Conservation (phyloP, 129 eudicot species). For the Pseudognaphalium luteoalbum region DNA sequence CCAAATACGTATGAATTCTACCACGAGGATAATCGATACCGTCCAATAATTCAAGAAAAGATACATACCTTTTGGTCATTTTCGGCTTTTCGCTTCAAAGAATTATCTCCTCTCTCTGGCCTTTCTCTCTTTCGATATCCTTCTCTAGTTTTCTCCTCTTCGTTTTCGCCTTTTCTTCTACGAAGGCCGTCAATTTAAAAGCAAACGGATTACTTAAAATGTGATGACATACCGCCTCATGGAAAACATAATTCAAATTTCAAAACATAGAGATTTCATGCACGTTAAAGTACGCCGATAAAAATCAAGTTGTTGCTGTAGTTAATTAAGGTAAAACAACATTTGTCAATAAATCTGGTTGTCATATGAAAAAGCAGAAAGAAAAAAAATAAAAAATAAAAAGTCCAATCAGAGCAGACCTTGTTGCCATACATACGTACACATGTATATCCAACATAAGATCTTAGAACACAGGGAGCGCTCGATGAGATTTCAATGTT, state of each 20-base stretch:
- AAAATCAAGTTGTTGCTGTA: no score
- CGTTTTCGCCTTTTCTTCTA: neutral
- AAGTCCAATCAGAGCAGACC: no score
- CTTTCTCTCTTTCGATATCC: neutral
- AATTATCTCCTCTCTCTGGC: neutral
- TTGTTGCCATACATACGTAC: no score
- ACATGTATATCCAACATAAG: no score
- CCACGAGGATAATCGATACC: conserved; percentile 6
- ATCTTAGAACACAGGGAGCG: no score
- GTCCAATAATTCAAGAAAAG: neutral
- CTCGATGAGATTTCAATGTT: no score
- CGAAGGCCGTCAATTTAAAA: neutral
- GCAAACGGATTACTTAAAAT: neutral
- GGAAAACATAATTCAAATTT: neutral
- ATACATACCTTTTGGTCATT: neutral
- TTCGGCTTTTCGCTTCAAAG: conserved; percentile 3
- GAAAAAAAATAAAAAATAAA: no score
- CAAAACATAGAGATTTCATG: neutral
- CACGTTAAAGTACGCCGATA: neutral
- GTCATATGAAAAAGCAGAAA: neutral
- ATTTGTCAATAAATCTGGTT: neutral
- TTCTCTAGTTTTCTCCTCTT: neutral
- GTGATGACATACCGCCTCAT: neutral
- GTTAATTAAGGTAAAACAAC: neutral
- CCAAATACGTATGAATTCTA: conserved; percentile 4